These are phyloP conservation scores for bread wheat (Triticum aestivum) DNA, from an alignment of 176 grass and related monocot species.

Conservation along the genomic window DNA sequence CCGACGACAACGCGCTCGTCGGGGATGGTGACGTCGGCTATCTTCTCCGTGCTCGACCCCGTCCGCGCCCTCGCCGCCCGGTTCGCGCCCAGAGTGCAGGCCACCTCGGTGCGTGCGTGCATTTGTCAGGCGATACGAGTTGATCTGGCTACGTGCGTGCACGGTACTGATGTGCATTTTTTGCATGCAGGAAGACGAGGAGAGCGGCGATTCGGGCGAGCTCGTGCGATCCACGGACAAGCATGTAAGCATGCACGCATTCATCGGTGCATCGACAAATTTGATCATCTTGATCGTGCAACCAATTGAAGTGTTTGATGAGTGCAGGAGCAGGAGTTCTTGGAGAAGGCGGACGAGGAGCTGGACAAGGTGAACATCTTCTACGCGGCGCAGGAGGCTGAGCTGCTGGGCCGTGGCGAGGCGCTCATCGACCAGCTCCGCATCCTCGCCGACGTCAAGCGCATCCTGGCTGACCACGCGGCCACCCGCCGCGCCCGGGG, in stretches of 20 bases:
- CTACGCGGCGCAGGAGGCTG: constrained; percentile 54
- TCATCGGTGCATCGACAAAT: background rate
- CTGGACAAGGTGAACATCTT: constrained; percentile 80
- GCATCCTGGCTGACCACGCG: constrained; percentile 57
- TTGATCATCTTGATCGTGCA: background rate
- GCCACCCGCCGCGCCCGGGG: background rate
- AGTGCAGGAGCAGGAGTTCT: constrained; percentile 56
- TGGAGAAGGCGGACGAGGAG: constrained; percentile 73
- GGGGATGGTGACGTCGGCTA: background rate
- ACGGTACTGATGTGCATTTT: background rate
- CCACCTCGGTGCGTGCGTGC: background rate
- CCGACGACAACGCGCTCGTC: too few relatives aligned
- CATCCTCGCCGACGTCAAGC: constrained; percentile 80
- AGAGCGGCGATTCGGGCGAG: constrained; percentile 44
- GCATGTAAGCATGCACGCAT: constrained; percentile 36
- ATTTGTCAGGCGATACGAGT: background rate
- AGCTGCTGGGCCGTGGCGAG: constrained; percentile 59
- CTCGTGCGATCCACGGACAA: constrained; percentile 55
- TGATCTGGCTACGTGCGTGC: background rate
- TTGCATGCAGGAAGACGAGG: constrained; percentile 30
- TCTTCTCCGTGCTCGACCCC: constrained; percentile 69
- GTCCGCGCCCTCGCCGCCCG: constrained; percentile 47
- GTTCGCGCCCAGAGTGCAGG: constrained; percentile 19
- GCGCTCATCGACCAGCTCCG: constrained; percentile 65
- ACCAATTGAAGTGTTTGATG: background rate